Evolutionary conservation across 2,329 filamentous ascomycete genomes (phyloP).

Genomic region (Aspergillus sp.): DNA sequence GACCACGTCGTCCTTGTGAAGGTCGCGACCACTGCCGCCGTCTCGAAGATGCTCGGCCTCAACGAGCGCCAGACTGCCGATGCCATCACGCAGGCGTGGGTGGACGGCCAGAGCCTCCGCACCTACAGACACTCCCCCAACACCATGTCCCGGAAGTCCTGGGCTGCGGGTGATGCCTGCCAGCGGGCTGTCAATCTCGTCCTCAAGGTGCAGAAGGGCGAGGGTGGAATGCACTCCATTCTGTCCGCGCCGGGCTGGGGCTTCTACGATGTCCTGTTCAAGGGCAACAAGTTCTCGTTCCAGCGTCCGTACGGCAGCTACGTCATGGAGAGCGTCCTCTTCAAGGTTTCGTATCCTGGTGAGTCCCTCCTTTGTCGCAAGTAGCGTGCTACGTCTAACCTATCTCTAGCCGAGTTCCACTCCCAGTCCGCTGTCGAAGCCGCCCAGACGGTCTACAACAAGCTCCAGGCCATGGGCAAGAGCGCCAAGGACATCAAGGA

Average conservation of each 20-base stretch:
- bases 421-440: constrained; percentile 97
- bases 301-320: constrained; percentile 95
- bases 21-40: constrained; percentile 87
- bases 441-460: constrained; percentile 75
- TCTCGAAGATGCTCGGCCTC: constrained; percentile 89
- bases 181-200: constrained; percentile 87
- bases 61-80: constrained; percentile 85
- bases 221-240: constrained; percentile 83
- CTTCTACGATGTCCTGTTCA: constrained; percentile 97
- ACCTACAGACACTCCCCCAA: constrained; percentile 97
- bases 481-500: constrained; percentile 86
- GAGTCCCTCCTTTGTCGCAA: constrained; percentile 23
- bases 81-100: constrained; percentile 93
- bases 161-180: constrained; percentile 97
- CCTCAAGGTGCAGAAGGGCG: constrained; percentile 83
- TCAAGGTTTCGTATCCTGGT: constrained; percentile 99
- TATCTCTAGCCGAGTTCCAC: constrained; percentile 78
- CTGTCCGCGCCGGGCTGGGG: constrained; percentile 90
- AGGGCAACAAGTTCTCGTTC: constrained; percentile 91
- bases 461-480: constrained; percentile 78
- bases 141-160: constrained; percentile 99
- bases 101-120: constrained; percentile 88
- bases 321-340: constrained; percentile 99
- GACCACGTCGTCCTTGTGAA: constrained; percentile 98
- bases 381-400: constrained; percentile 1